Evolutionary conservation across 164 flowering plant genomes (phyloP).

Genomic region (Litsea cubeba): DNA sequence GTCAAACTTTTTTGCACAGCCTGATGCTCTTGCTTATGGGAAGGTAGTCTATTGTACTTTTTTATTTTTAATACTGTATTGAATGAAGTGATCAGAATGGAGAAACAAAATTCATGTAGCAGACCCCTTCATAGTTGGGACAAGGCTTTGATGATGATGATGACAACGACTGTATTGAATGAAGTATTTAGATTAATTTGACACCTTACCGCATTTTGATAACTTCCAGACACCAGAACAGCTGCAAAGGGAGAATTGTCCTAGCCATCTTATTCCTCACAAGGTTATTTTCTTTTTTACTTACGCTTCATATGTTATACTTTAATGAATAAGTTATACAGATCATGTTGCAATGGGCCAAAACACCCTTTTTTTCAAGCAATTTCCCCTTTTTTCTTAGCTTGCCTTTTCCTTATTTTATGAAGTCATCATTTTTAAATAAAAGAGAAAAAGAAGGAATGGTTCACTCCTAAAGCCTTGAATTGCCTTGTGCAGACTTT

Average conservation of each 20-base stretch:
- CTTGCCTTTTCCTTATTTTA: neutral
- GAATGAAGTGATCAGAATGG: no score
- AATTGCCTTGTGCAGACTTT: conserved; percentile 57
- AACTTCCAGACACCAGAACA: conserved; percentile 65
- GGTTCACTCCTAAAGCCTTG: neutral
- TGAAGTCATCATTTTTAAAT: neutral
- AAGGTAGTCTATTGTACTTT: conserved; percentile 45
- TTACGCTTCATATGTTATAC: conserved; percentile 7
- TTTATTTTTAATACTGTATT: neutral
- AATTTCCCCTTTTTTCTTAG: neutral
- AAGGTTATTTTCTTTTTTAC: conserved; percentile 46
- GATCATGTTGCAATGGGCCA: neutral
- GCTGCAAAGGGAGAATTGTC: conserved; percentile 75
- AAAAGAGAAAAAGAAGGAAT: neutral
- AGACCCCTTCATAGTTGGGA: no score
- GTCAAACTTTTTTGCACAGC: conserved; percentile 99
- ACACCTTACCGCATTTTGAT: conserved; percentile 9
- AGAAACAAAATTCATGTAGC: no score
- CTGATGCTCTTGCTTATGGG: conserved; percentile 99
- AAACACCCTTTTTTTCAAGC: neutral
- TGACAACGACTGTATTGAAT: neutral
- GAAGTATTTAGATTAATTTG: neutral
- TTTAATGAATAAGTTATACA: neutral
- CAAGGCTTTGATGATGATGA: no score
- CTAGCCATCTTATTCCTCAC: conserved; percentile 78